These are phyloP conservation scores for Iberis pinnata DNA, from an alignment of 345 rosid species.

Conservation along the genomic window DNA sequence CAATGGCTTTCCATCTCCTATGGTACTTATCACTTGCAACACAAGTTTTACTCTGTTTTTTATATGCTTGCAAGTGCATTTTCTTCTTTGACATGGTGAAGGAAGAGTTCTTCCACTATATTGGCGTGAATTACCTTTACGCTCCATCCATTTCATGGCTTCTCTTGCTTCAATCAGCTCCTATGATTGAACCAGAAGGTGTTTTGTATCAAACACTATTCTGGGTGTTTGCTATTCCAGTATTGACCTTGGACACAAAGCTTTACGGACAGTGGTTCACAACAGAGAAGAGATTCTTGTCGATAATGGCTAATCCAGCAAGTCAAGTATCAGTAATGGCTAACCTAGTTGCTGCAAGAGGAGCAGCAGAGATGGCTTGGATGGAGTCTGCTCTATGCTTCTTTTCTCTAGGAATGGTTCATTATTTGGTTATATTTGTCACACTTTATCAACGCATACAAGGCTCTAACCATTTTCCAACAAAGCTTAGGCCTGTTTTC, in stretches of 20 bases:
- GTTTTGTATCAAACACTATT: constrained; percentile 29
- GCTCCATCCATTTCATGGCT: constrained; percentile 68
- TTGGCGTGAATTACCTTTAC: constrained; percentile 57
- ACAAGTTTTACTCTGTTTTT: constrained; percentile 30
- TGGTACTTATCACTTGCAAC: constrained; percentile 42
- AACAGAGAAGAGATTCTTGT: constrained; percentile 49
- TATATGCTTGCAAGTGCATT: constrained; percentile 37
- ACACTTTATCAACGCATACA: constrained; percentile 62
- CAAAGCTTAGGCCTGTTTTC: constrained; percentile 45
- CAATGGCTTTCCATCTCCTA: constrained; percentile 33
- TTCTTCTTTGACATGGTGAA: constrained; percentile 37
- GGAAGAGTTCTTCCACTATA: constrained; percentile 47
- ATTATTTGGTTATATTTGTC: constrained; percentile 61
- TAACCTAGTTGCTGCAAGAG: constrained; percentile 49
- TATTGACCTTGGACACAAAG: constrained; percentile 49
- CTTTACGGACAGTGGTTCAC: constrained; percentile 82
- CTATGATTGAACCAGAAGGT: constrained; percentile 9
- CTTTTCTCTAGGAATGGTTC: constrained; percentile 61
- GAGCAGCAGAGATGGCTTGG: constrained; percentile 56
- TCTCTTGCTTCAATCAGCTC: constrained; percentile 61
- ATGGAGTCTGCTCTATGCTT: constrained; percentile 49
- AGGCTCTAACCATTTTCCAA: constrained; percentile 37
- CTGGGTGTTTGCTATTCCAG: constrained; percentile 38
- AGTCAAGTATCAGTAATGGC: constrained; percentile 58
- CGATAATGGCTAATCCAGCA: constrained; percentile 52